Conservation (phyloP, 1,139 yeast species). For the Debaryomycetaceae sp. region DNA sequence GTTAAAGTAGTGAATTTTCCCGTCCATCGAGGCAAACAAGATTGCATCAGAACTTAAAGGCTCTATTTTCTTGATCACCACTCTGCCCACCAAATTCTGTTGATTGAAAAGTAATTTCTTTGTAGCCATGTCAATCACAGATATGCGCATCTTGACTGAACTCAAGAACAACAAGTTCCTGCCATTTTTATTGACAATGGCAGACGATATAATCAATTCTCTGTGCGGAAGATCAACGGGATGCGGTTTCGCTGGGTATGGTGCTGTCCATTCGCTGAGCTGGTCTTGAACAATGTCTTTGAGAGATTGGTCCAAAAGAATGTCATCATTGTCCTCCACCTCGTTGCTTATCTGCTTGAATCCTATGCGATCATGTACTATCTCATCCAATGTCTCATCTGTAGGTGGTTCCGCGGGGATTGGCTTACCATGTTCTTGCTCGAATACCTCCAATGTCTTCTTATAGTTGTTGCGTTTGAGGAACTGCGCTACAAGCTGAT, state of each 20-base stretch:
- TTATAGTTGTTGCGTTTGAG: slow-evolving; percentile 43
- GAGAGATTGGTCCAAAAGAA: slow-evolving; percentile 12
- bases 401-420: slow-evolving; percentile 14
- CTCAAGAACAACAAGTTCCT: slow-evolving; percentile 17
- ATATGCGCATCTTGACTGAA: slow-evolving; percentile 25
- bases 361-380: slow-evolving; percentile 49
- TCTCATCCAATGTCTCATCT: slow-evolving; percentile 48
- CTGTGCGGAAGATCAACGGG: slow-evolving; percentile 9
- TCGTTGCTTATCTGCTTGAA: slow-evolving; percentile 21
- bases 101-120: slow-evolving; percentile 10
- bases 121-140: slow-evolving; percentile 15
- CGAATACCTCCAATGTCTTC: slow-evolving; percentile 46
- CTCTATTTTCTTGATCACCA: slow-evolving; percentile 35
- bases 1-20: slow-evolving; percentile 20
- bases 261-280: slow-evolving; percentile 36
- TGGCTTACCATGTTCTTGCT: slow-evolving; percentile 43
- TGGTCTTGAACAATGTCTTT: slow-evolving; percentile 11
- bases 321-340: slow-evolving; percentile 8
- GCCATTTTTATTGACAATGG: slow-evolving; percentile 9
- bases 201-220: slow-evolving; percentile 25
- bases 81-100: slow-evolving; percentile 16
- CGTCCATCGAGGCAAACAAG: slow-evolving; percentile 41
- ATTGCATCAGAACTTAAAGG: slow-evolving; percentile 14
- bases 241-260: slow-evolving; percentile 21
- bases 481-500: slow-evolving; percentile 53